phyloP scores from a whole-genome alignment of 768 basidiomycete genomes.

The Fomitopsis serialis region DNA sequence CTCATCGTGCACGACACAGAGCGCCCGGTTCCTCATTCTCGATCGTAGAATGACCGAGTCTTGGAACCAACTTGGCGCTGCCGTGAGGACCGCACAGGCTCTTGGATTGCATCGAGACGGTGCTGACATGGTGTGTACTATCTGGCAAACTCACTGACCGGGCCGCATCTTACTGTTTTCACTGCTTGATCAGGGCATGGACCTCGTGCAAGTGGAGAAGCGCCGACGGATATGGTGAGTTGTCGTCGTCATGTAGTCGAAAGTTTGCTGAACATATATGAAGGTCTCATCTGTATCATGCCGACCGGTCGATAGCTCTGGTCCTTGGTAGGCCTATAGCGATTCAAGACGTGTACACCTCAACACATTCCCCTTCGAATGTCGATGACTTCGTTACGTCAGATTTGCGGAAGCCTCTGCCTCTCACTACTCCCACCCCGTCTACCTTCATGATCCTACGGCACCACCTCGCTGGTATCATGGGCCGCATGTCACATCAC shows the following conservation, averaged over 20 bases:
- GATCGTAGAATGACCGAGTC: constrained; percentile 90
- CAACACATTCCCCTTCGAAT: constrained; percentile 72
- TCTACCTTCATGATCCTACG: constrained; percentile 89
- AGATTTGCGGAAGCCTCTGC: constrained; percentile 43
- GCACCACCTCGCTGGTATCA: constrained; percentile 76
- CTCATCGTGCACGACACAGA: constrained; percentile 29
- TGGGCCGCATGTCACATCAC: constrained; percentile 88
- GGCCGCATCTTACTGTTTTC: background rate
- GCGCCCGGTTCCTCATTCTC: constrained; percentile 64
- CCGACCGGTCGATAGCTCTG: constrained; percentile 87
- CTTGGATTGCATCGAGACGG: constrained; percentile 91
- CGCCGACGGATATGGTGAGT: constrained; percentile 82
- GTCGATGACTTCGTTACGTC: constrained; percentile 54
- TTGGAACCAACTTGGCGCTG: constrained; percentile 93
- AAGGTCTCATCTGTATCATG: constrained; percentile 90
- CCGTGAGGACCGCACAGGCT: constrained; percentile 89
- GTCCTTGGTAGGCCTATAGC: constrained; percentile 87
- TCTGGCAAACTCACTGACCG: background rate
- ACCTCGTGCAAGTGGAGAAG: constrained; percentile 77
- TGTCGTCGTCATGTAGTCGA: background rate
- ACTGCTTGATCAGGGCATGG: constrained; percentile 49
- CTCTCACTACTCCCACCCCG: constrained; percentile 66
- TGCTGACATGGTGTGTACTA: constrained; percentile 56
- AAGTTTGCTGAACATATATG: background rate
- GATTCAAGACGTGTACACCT: constrained; percentile 87